These are phyloP conservation scores for Xylaria telfairii DNA, from an alignment of 495 filamentous ascomycete genomes.

Conservation along the genomic window DNA sequence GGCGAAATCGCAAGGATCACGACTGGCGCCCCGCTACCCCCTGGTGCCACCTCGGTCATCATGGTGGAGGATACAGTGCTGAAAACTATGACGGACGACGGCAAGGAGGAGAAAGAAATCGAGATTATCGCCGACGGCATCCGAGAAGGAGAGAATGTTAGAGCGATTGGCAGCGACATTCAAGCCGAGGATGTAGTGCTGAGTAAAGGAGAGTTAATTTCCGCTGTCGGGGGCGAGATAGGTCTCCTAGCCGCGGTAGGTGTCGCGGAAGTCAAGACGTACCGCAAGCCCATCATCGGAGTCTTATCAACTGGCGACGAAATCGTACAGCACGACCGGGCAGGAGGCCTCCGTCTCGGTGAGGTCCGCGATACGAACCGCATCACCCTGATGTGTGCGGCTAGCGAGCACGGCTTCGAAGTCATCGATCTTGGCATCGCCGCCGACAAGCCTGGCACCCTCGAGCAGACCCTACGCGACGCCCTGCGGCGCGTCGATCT, in stretches of 20 bases:
- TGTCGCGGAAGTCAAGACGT: conserved; percentile 72
- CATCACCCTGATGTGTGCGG: conserved; percentile 79
- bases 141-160: conserved; percentile 80
- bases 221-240: conserved; percentile 86
- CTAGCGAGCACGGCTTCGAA: conserved; percentile 76
- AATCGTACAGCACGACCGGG: conserved; percentile 77
- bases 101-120: conserved; percentile 81
- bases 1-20: conserved; percentile 90
- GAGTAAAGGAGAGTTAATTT: conserved; percentile 75
- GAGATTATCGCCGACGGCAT: conserved; percentile 83
- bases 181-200: conserved; percentile 70
- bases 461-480: conserved; percentile 76
- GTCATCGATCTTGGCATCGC: conserved; percentile 88
- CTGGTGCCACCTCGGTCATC: conserved; percentile 86
- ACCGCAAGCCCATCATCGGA: conserved; percentile 78
- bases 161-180: conserved; percentile 91
- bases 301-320: conserved; percentile 96
- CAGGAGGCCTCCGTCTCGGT: conserved; percentile 68
- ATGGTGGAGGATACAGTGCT: conserved; percentile 97
- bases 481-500: conserved; percentile 79
- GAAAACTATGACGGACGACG: conserved; percentile 73
- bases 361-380: conserved; percentile 95
- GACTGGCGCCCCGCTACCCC: conserved; percentile 89
- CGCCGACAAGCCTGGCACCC: conserved; percentile 74
- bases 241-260: conserved; percentile 89